phyloP scores from a whole-genome alignment of 352 stramenopile genomes.

The Pseudoperonospora humuli region DNA sequence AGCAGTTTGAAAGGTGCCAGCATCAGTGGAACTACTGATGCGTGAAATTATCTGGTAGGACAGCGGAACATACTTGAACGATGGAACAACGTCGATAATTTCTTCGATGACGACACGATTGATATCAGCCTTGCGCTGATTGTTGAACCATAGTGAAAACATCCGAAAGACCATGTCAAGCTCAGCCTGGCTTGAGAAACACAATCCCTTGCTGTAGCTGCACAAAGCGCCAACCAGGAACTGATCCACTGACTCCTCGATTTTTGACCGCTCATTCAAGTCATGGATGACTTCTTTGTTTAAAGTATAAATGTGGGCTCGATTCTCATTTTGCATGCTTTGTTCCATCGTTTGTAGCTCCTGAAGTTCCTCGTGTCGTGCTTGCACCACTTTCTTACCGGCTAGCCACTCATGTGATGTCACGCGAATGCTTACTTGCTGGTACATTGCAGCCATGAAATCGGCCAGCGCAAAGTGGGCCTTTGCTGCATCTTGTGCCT shows the following conservation, averaged over 20 bases:
- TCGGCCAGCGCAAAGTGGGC: conserved; percentile 84
- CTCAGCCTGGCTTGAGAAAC: conserved; percentile 53
- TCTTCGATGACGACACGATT: conserved; percentile 80
- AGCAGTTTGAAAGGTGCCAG: conserved; percentile 68
- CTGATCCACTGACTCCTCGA: conserved; percentile 78
- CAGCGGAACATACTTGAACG: conserved; percentile 94
- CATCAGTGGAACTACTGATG: conserved; percentile 54
- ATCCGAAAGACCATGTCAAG: conserved; percentile 90
- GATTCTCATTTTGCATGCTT: conserved; percentile 52
- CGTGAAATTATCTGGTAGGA: conserved; percentile 97
- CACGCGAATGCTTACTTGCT: conserved; percentile 79
- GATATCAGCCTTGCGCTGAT: conserved; percentile 62
- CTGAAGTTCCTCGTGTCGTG: conserved; percentile 51
- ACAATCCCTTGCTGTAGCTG: conserved; percentile 74
- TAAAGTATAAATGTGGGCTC: conserved; percentile 55
- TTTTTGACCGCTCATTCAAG: conserved; percentile 72
- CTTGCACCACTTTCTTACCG: conserved; percentile 64
- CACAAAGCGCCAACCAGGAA: conserved; percentile 85
- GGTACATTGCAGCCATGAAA: conserved; percentile 89
- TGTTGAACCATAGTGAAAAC: conserved; percentile 92
- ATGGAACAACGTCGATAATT: conserved; percentile 81
- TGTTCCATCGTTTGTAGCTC: conserved; percentile 55
- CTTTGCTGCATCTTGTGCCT: conserved; percentile 48
- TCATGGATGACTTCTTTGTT: conserved; percentile 88
- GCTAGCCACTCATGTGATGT: conserved; percentile 86